Base-by-base conservation (phyloP, 2,329 filamentous ascomycete species). In the Lachnellula occidentalis region DNA sequence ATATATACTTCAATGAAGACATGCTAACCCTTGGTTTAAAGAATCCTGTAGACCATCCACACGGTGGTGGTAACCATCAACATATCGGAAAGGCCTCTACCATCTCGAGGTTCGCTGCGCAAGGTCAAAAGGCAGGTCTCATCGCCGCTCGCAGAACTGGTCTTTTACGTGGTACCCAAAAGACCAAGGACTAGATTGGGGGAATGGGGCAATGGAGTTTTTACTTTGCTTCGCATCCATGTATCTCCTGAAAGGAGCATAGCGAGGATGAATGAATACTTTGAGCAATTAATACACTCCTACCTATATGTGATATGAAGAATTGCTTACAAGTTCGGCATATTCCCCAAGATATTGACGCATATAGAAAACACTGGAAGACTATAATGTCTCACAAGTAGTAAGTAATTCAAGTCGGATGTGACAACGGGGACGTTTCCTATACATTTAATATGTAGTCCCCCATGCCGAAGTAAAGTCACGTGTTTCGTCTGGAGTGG, bases 61-160 rank as follows among this genome's bases (percentile, higher is more conserved):
- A 94, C 87, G 89, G 89, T 89, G 71, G 83, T 80, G 92, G 94
- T 96, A 97, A 99, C 87, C 94, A 99, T 80, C 94, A 99, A 85
- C 94, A 99, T 65, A 71, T 73, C 81, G 68, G 94, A 88, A 97
- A 99, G 83, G 94, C 94, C 72, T 99, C 94, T 68, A 99, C 94
- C 76, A 99, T 99, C 80, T 96, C 90, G 70, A 87, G 94, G 78
- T 96, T 95, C 82, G 94, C 94, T 72, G 88, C 87, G 76, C 87
- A 91, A 79, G 94, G 94, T 88, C 94, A 99, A 83, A 99, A 99
- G 86, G 94, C 94, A 72, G 94, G 94, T 96, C 92, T 99, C 75
- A 99, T 99, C 81, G 94, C 94, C 78, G 94, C 94, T 79, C 86
- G 94, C 79, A 90, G 95, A 85, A 99, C 94, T 78, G 94, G 94